phyloP scores from a whole-genome alignment of 1,284 basidiomycete genomes.

The Ceratobasidium sp. region DNA sequence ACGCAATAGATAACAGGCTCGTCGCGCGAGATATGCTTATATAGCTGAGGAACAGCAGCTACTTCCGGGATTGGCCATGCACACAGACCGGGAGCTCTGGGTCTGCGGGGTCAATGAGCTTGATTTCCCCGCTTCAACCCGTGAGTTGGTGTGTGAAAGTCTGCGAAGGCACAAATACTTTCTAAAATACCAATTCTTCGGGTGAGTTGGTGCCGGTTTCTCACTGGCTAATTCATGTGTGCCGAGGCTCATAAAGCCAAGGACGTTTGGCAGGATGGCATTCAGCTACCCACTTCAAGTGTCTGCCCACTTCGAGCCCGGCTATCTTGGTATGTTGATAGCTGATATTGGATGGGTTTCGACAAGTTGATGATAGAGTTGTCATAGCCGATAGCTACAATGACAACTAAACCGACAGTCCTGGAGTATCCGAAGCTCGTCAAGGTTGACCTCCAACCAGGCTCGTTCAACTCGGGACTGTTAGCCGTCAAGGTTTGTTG shows the following conservation, averaged over 20 bases:
- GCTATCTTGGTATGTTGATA: too few relatives aligned
- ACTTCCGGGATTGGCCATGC: too few relatives aligned
- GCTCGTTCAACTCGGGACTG: constrained; percentile 37
- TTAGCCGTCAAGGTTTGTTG: constrained; percentile 35
- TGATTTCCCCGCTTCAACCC: background rate
- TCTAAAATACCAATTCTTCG: background rate
- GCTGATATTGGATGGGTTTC: too few relatives aligned
- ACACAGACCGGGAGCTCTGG: too few relatives aligned
- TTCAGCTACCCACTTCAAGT: background rate
- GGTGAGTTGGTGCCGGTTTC: background rate
- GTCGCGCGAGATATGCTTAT: too few relatives aligned
- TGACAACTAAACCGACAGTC: constrained; percentile 14
- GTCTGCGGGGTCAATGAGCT: too few relatives aligned
- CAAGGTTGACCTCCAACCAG: constrained; percentile 36
- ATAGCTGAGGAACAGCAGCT: too few relatives aligned
- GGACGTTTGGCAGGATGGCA: background rate
- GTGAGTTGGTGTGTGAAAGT: background rate
- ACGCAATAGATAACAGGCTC: too few relatives aligned
- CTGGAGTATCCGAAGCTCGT: constrained; percentile 34
- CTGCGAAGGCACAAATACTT: too few relatives aligned
- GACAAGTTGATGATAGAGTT: too few relatives aligned
- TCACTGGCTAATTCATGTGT: background rate
- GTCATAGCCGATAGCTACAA: too few relatives aligned
- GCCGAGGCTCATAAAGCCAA: background rate
- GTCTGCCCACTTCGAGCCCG: too few relatives aligned